Evolutionary conservation across 768 basidiomycete species (phyloP).

Genomic region (Candolleomyces eurysporus): DNA sequence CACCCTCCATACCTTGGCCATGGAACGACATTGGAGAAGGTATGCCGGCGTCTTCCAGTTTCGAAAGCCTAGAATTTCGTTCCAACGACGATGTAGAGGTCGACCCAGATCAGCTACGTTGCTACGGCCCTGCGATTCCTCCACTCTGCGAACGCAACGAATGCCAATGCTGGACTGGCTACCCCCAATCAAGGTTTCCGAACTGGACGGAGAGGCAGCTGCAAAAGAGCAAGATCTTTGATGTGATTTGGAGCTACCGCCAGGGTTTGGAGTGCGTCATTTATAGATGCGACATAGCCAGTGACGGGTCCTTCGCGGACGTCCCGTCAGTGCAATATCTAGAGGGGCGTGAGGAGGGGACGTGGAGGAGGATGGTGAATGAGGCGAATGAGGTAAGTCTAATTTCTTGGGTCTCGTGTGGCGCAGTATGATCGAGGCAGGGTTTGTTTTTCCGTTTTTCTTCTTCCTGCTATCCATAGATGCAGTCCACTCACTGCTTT

Average conservation of each 20-base stretch:
- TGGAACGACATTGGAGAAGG: constrained; percentile 43
- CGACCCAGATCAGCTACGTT: constrained; percentile 31
- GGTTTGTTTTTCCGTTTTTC: constrained; percentile 3
- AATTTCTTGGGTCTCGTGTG: neutral
- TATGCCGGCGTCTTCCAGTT: constrained; percentile 20
- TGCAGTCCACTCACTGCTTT: neutral
- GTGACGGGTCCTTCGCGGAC: constrained; percentile 27
- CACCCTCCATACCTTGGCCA: constrained; percentile 49
- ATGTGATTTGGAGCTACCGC: constrained; percentile 27
- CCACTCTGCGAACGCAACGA: constrained; percentile 21
- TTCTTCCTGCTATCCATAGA: neutral
- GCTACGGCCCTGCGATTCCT: constrained; percentile 32
- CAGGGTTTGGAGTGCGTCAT: constrained; percentile 19
- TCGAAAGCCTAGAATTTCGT: neutral
- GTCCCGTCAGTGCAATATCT: constrained; percentile 11
- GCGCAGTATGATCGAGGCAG: constrained; percentile 19
- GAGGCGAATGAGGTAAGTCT: neutral
- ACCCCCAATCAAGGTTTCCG: constrained; percentile 40
- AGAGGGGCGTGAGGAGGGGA: constrained; percentile 16
- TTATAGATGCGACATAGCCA: constrained; percentile 32
- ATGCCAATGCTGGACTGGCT: constrained; percentile 31
- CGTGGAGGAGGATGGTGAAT: constrained; percentile 31
- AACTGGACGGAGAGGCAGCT: constrained; percentile 47
- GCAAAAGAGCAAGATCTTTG: constrained; percentile 28
- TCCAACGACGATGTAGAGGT: constrained; percentile 24